Evolutionary conservation across 805 yeast species (phyloP), one percentile per base, ranked within the genome.

Genomic region (Kurtzmaniella fragi): DNA sequence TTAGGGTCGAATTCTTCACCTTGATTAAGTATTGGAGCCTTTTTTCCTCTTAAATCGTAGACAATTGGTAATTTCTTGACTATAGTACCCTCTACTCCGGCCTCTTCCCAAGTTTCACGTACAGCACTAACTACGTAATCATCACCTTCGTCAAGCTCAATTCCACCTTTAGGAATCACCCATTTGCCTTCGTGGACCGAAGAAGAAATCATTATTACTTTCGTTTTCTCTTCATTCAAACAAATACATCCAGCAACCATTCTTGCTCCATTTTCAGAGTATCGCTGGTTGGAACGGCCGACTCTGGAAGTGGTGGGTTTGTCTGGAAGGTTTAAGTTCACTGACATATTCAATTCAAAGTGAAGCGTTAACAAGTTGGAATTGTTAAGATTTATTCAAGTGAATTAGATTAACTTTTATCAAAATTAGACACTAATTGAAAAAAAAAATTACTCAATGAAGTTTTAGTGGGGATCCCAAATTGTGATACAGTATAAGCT

Each of bases 31-130:
- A 62, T 56, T 5, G 73, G 73, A 0, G 73, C 71, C 45, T 61
- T 60, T 13, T 46, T 37, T 12, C 70, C 70, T 32, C 74, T 45
- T 32, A 58, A 53, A 44, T 90, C 96, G 34, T 73, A 75, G 17
- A 85, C 81, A 0, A 75, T 67, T 0, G 91, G 95, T 31, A 91
- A 62, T 42, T 70, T 69, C 31, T 54, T 49, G 3, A 67, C 51
- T 3, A 89, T 70, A 13, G 57, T 63, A 6, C 97, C 96, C 28
- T 73, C 75, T 17, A 85, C 85, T 0, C 99, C 99, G 0, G 95
- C 93, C 62, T 93, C 99, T 59, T 93, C 99, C 99, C 99, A 93
- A 0, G 95, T 86, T 56, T 93, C 99, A 42, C 99, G 70, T 13
- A 73, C 66, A 0, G 97, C 97, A 4, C 85, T 64, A 3, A 62